Percentiles rank a stretch among this genome's conserved stretches.
Evolutionary conservation across 306 rosid genomes (phyloP).

Genomic region (peach (Prunus persica)): Prunus_persica_NCBIv2 NC_034009.1:32569001-32569500

Average conservation of each 20-base stretch:
- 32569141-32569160: slow-evolving; percentile 95
- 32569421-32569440: background rate
- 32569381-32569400: background rate
- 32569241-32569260: background rate
- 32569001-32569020: slow-evolving; percentile 27
- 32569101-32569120: slow-evolving; percentile 98
- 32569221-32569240: background rate
- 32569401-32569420: background rate
- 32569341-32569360: background rate
- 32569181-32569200: slow-evolving; percentile 86
- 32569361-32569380: background rate
- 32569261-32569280: background rate
- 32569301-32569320: background rate
- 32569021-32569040: background rate
- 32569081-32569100: slow-evolving; percentile 40
- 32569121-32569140: slow-evolving; percentile 99
- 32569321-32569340: background rate
- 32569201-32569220: slow-evolving; percentile 1
- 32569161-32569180: slow-evolving; percentile 94
- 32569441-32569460: background rate
- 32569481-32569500: background rate
- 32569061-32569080: background rate
- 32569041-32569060: no score
- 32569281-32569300: background rate
- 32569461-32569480: background rate